Evolutionary conservation across 352 stramenopile genomes (phyloP).

Genomic region (Phytophthora syringae): DNA sequence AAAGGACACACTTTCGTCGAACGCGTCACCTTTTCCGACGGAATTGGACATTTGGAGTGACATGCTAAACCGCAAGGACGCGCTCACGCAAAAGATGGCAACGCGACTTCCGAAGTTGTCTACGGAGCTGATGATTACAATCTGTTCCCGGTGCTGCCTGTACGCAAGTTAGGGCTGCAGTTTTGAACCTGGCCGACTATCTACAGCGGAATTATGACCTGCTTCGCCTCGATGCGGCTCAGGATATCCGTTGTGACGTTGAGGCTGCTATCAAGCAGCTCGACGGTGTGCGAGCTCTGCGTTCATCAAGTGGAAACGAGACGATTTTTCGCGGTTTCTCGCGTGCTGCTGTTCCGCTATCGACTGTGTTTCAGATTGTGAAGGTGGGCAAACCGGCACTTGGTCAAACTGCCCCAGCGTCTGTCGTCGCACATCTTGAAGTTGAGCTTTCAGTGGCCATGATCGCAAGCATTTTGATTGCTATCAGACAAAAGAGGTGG

Average conservation of each 20-base stretch:
- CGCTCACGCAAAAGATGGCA: neutral
- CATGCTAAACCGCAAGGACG: constrained; percentile 40
- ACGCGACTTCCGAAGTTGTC: constrained; percentile 19
- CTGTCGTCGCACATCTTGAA: constrained; percentile 88
- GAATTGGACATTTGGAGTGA: constrained; percentile 91
- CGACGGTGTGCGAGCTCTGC: constrained; percentile 53
- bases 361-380: constrained; percentile 60
- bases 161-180: constrained; percentile 96
- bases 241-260: constrained; percentile 87
- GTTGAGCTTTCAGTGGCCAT: constrained; percentile 83
- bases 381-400: constrained; percentile 91
- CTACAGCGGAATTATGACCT: constrained; percentile 93
- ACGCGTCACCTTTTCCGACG: constrained; percentile 69
- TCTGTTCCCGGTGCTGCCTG: constrained; percentile 68
- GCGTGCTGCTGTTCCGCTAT: constrained; percentile 46
- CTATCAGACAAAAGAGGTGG: constrained; percentile 92
- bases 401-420: constrained; percentile 82
- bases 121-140: constrained; percentile 49
- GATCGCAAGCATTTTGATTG: constrained; percentile 84
- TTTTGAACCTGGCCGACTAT: constrained; percentile 96
- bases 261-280: constrained; percentile 87
- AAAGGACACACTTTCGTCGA: constrained; percentile 21
- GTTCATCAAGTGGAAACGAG: constrained; percentile 45
- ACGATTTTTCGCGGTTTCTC: constrained; percentile 72
- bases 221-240: constrained; percentile 88